These are phyloP conservation scores for Penicillium bialowiezense DNA, from an alignment of 495 filamentous ascomycete genomes.

Conservation along the genomic window DNA sequence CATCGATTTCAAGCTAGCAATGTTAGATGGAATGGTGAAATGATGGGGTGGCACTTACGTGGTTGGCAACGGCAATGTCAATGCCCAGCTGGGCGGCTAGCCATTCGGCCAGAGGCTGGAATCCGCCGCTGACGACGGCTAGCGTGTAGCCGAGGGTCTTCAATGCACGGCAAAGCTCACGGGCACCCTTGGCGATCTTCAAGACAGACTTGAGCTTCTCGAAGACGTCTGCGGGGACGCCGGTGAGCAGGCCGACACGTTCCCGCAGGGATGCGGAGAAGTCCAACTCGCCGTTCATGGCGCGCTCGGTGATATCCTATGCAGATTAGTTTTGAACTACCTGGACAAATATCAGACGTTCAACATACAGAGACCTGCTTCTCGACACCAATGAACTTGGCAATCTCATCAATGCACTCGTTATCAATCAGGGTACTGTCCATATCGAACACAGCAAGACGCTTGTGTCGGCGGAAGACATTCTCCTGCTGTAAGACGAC, in stretches of 20 bases:
- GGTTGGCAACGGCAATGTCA: slow-evolving; percentile 85
- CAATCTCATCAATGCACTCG: slow-evolving; percentile 94
- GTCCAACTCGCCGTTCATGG: slow-evolving; percentile 97
- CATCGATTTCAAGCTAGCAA: slow-evolving; percentile 62
- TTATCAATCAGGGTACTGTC: slow-evolving; percentile 94
- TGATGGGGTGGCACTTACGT: slow-evolving; percentile 38
- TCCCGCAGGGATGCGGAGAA: slow-evolving; percentile 78
- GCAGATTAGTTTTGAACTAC: background rate
- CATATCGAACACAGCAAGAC: slow-evolving; percentile 94
- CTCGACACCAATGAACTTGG: slow-evolving; percentile 72
- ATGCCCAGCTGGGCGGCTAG: slow-evolving; percentile 75
- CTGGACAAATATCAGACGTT: no score
- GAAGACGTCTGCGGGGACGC: slow-evolving; percentile 76
- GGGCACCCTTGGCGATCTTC: slow-evolving; percentile 77
- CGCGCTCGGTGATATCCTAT: slow-evolving; percentile 77
- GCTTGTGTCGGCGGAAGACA: slow-evolving; percentile 71
- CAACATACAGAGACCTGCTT: slow-evolving; percentile 56
- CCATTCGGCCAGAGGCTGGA: slow-evolving; percentile 84
- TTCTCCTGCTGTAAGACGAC: slow-evolving; percentile 68
- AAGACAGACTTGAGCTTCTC: slow-evolving; percentile 68
- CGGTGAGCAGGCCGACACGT: slow-evolving; percentile 75
- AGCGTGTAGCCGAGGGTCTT: slow-evolving; percentile 77
- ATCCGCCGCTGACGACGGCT: slow-evolving; percentile 89
- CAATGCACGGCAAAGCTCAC: slow-evolving; percentile 65
- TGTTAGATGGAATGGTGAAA: slow-evolving; percentile 1